Evolutionary conservation across 148 eudicot genomes (phyloP), one percentile per base, ranked within the genome.

Genomic region (Mesembryanthemum crystallinum): DNA sequence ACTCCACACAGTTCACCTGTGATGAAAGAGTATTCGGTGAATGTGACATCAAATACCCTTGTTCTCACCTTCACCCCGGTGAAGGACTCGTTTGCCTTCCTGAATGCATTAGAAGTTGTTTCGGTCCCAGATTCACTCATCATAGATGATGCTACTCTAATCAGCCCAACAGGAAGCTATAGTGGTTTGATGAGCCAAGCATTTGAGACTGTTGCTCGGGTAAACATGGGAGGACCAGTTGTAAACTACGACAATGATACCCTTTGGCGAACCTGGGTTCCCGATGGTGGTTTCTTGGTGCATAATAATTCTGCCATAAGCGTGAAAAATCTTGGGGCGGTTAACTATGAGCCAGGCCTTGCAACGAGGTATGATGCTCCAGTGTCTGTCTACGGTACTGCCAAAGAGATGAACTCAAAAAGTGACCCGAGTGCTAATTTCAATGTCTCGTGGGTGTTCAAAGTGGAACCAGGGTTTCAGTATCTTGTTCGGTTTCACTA

Each of bases 401-500:
- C 88, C 11, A 82, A 82, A 23, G 82, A 76, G 77, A 88, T 95
- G 96, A 84, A 85, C 72, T 87, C 99, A 0, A 81, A 70, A 42
- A 39, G 5, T 15, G 81, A 87, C 58, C 94, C 99, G 17, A 72
- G 14, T 24, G 71, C 91, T 71, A 87, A 84, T 76, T 91, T 92
- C 78, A 95, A 95, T 45, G 91, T 95, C 27, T 86, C 99, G 0
- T 95, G 99, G 99, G 82, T 79, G 54, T 89, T 95, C 39, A 28
- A 65, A 21, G 92, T 92, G 76, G 94, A 89, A 39, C 75, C 55
- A 0, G 97, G 96, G 27, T 95, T 86, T 85, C 91, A 83, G 80
- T 95, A 95, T 83, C 80, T 95, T 18, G 84, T 95, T 62, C 89
- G 99, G 61, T 82, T 90, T 71, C 99, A 95, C 84, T 92, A 82